A percentile compares a stretch with the other conserved stretches of the same genome.
Evolutionary conservation across 164 flowering plant genomes (phyloP).

Genomic region (Buxus sempervirens): DNA sequence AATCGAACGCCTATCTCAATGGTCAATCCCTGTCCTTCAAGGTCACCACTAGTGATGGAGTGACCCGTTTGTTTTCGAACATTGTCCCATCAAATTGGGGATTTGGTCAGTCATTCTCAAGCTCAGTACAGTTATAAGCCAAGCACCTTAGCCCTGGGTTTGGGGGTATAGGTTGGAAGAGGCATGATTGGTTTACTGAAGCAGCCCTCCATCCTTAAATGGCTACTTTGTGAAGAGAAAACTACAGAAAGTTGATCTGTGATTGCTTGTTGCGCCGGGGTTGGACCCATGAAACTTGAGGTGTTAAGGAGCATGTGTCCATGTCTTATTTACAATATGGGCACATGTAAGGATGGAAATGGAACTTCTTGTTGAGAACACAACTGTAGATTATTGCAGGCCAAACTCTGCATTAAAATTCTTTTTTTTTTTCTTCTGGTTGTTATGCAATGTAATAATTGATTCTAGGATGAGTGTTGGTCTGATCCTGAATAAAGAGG

Average conservation of each 20-base stretch:
- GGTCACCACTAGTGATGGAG: constrained; percentile 74
- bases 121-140: constrained; percentile 54
- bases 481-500: too few relatives aligned
- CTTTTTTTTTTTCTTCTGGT: too few relatives aligned
- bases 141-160: constrained; percentile 6
- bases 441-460: neutral
- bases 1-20: constrained; percentile 63
- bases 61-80: constrained; percentile 39
- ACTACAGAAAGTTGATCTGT: neutral
- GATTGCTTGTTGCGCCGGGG: constrained; percentile 5
- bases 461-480: too few relatives aligned
- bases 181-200: constrained; percentile 44
- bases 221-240: constrained; percentile 2
- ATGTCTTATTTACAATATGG: neutral
- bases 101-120: constrained; percentile 80
- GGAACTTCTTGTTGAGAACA: constrained; percentile 9
- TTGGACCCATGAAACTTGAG: constrained; percentile 18
- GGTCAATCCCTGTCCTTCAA: constrained; percentile 83
- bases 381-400: constrained; percentile 13
- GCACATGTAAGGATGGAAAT: neutral
- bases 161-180: constrained; percentile 35
- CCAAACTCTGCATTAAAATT: neutral
- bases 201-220: constrained; percentile 29
- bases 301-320: neutral
- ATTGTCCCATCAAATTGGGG: constrained; percentile 64